These are phyloP conservation scores for Comarum palustre DNA, from an alignment of 306 rosid species.

Conservation along the genomic window DNA sequence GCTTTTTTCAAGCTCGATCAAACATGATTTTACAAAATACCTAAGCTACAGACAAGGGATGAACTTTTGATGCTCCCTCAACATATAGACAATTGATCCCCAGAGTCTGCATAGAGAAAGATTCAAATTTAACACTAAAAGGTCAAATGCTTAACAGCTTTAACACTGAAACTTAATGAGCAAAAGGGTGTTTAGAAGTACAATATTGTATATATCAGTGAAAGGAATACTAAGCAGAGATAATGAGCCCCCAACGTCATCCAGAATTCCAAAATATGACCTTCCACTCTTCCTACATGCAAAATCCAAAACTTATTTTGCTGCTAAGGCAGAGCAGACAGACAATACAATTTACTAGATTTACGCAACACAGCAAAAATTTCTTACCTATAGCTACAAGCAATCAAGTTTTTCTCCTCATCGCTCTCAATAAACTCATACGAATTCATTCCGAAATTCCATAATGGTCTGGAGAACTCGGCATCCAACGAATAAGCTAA, in stretches of 20 bases:
- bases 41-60: slow-evolving; percentile 79
- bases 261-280: slow-evolving; percentile 81
- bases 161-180: slow-evolving; percentile 5
- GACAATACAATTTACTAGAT: neutral
- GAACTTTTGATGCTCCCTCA: slow-evolving; percentile 81
- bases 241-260: slow-evolving; percentile 51
- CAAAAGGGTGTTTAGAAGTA: slow-evolving; percentile 35
- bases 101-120: slow-evolving; percentile 50
- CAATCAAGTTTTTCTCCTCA: slow-evolving; percentile 47
- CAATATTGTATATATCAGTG: slow-evolving; percentile 77
- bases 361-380: neutral
- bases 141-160: slow-evolving; percentile 16
- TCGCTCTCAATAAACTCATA: slow-evolving; percentile 57
- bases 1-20: slow-evolving; percentile 71
- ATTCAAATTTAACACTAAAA: slow-evolving; percentile 17
- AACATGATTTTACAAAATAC: no score
- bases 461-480: slow-evolving; percentile 77
- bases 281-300: slow-evolving; percentile 67
- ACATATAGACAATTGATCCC: slow-evolving; percentile 56
- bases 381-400: slow-evolving; percentile 75
- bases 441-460: slow-evolving; percentile 77
- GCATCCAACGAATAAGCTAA: slow-evolving; percentile 70
- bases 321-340: neutral
- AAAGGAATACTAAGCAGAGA: slow-evolving; percentile 71
- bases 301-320: slow-evolving; percentile 21